Base-by-base conservation (phyloP, 305 asterid species). In the Stenogyne calaminthoides region DNA sequence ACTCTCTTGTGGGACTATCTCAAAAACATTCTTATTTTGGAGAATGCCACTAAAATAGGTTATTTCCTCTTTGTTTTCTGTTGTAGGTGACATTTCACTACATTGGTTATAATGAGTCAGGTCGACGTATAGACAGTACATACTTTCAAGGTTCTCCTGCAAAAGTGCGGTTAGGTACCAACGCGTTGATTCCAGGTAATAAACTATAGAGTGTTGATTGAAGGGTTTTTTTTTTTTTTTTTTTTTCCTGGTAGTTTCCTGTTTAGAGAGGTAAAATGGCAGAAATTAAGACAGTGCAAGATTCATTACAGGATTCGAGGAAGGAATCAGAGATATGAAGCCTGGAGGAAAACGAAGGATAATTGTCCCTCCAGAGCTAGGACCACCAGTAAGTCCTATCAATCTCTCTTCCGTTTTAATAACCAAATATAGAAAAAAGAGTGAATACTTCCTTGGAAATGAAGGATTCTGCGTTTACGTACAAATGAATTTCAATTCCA, bases 81-180 rank as follows among this genome's bases (percentile, higher is more conserved):
- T 69, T 80, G 76, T 81, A 95, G 98, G 98, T 95, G 79, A 90
- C 75, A 15, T 95, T 95, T 84, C 96, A 95, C 74, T 95, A 95
- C 70, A 65, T 88, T 71, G 99, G 99, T 65, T 95, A 95, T 80
- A 95, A 95, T 34, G 99, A 95, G 85, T 90, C 97, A 2, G 98
- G 99, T 32, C 87, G 97, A 9, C 97, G 99, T 71, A 92, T 95
- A 70, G 99, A 95, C 93, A 95, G 96, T 73, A 92, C 96, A 64
- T 95, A 95, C 83, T 67, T 88, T 56, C 98, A 90, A 81, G 96
- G 96, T 29, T 58, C 97, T 58, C 99, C 99, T 39, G 98, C 99
- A 61, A 95, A 88, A 85, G 93, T 92, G 55, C 88, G 97, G 60
- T 69, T 90, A 87, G 99, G 98, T 60, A 92, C 89, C 70, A 95